Percentiles rank a stretch among this genome's conserved stretches.
These are phyloP conservation scores for Beauveria medogensis DNA, from an alignment of 2,329 filamentous ascomycete genomes.

Conservation along the genomic window DNA sequence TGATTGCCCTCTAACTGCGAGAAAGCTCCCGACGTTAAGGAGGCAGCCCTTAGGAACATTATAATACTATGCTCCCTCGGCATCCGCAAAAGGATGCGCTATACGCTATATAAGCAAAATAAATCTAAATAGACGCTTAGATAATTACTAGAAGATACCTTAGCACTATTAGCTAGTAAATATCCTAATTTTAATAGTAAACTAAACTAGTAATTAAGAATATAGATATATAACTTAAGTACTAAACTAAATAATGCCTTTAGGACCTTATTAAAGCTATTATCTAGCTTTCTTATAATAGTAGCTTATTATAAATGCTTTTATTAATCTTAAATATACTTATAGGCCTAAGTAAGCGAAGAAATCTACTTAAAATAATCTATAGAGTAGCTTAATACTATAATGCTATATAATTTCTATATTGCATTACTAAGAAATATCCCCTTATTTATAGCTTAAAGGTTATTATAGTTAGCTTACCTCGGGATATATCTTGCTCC, in stretches of 20 bases:
- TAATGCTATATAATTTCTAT: constrained; percentile 26
- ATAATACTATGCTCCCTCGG: constrained; percentile 23
- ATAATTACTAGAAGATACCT: not conserved
- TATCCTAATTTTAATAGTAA: constrained; percentile 13
- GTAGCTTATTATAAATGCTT: constrained; percentile 4
- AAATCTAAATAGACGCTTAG: constrained; percentile 13
- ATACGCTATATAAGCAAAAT: constrained; percentile 17
- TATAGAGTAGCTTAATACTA: constrained; percentile 29
- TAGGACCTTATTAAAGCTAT: constrained; percentile 21
- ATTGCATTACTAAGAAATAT: constrained; percentile 23
- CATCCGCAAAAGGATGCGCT: constrained; percentile 18
- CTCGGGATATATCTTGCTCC: not conserved
- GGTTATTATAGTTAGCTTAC: constrained; percentile 23
- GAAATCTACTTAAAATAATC: constrained; percentile 24
- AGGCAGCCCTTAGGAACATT: constrained; percentile 20
- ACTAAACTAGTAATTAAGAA: constrained; percentile 18
- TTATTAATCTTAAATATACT: constrained; percentile 15
- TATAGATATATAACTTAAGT: constrained; percentile 18
- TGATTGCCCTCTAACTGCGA: not conserved
- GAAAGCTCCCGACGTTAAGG: constrained; percentile 10
- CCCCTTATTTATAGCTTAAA: constrained; percentile 21
- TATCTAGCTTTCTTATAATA: constrained; percentile 17
- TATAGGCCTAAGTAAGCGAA: constrained; percentile 14
- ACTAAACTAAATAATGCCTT: constrained; percentile 18
- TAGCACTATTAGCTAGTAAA: not conserved